Evolutionary conservation across 2,329 filamentous ascomycete genomes (phyloP), one percentile per base, ranked within the genome.

Genomic region (Mycosphaerella arachidis): DNA sequence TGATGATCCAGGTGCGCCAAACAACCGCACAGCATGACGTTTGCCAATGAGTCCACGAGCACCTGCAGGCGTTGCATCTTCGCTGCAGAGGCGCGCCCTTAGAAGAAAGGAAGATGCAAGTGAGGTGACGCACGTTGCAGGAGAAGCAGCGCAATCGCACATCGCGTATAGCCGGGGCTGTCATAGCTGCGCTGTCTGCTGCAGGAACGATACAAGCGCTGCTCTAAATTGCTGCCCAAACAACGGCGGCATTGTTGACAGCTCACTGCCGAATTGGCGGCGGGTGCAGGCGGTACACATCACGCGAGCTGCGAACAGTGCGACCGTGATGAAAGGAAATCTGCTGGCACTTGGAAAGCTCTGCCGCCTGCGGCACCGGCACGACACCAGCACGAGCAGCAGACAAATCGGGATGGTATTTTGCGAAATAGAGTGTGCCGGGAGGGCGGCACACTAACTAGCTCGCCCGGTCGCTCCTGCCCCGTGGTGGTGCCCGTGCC

Each of bases 161-260:
- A 30, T 35, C 8, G 50, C 50, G 40, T 48, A 24, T 18, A 27
- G 54, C 54, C 54, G 43, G 45, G 35, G 45, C 45, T 54, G n/a
- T 24, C n/a, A 48, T 2, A 55, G 53, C 29, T 55, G 53, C 37
- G 40, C 53, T 29, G 53, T 43, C 53, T 35, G 50, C 40, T 56
- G 54, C 54, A 56, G 54, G 54, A 56, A 56, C 54, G 16, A 29
- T n/a, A 33, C 29, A 24, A 35, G 40, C 40, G 54, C 29, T 48
- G 54, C 30, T 33, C 54, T 10, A 6, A n/a, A 29, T 55, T 35
- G 40, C 35, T 43, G 27, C 35, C 53, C 24, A 55, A 35, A 31
- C 29, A 35, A 29, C 1, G n/a, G 16, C 3, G 13, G 40, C 40
- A 8, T 10, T 37, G 4, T 10, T 5, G 35, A 37, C 35, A 37